Percentiles rank a stretch among this genome's conserved stretches.
These are phyloP conservation scores for Inonotus hispidus DNA, from an alignment of 1,284 basidiomycete species.

Conservation along the genomic window DNA sequence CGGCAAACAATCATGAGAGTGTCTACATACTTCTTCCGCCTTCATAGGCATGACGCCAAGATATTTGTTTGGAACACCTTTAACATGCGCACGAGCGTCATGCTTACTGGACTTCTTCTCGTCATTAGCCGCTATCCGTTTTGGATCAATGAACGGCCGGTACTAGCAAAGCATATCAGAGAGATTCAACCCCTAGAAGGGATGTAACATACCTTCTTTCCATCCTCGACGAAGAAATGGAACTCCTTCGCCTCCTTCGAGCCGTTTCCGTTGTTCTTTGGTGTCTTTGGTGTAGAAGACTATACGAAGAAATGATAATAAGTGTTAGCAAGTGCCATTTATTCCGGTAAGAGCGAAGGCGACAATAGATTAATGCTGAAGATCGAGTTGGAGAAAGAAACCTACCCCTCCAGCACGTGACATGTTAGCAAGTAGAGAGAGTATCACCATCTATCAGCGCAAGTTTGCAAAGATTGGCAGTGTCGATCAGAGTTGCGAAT, in stretches of 20 bases:
- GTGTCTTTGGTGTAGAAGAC: background rate
- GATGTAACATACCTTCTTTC: background rate
- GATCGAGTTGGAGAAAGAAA: no score
- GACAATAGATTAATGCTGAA: no score
- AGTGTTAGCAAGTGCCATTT: background rate
- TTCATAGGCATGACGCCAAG: background rate
- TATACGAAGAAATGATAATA: background rate
- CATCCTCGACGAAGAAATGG: background rate
- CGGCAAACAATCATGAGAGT: no score
- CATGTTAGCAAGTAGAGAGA: no score
- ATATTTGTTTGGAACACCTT: background rate
- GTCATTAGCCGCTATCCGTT: conserved; percentile 10
- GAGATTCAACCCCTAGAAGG: background rate
- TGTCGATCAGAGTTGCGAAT: no score
- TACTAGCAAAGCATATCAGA: background rate
- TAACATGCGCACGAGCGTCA: background rate
- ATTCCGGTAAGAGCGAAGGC: no score
- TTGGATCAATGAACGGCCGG: conserved; percentile 9
- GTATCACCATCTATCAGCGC: no score
- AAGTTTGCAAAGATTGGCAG: no score
- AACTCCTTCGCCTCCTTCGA: background rate
- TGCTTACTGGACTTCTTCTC: background rate
- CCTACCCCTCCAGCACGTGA: no score
- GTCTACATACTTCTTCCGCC: background rate
- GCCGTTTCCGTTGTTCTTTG: background rate